Conservation (phyloP, 2,329 filamentous ascomycete genomes). For the Elsinoe batatas region DNA sequence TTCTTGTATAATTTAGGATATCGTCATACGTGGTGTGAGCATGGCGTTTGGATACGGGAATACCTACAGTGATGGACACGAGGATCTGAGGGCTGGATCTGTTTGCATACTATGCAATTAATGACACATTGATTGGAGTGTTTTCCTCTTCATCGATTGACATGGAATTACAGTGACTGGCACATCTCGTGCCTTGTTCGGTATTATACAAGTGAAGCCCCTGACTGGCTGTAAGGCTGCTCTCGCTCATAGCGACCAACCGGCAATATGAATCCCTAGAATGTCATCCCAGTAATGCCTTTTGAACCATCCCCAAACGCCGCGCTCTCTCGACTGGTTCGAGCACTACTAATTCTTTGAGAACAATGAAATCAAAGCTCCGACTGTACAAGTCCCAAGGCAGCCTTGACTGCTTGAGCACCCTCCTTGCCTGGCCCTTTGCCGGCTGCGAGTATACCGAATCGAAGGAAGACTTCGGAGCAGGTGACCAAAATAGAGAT, state of each 20-base stretch:
- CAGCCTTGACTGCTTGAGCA: not conserved
- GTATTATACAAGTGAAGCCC: too few species aligned
- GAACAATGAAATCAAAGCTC: not conserved
- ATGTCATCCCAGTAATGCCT: not conserved
- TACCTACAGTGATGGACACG: not conserved
- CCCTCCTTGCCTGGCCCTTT: conserved; percentile 10
- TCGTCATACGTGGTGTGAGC: not conserved
- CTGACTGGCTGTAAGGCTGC: too few species aligned
- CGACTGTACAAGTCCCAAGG: not conserved
- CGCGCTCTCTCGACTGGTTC: conserved; percentile 10
- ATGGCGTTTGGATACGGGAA: conserved; percentile 4
- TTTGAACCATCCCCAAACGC: not conserved
- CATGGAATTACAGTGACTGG: not conserved
- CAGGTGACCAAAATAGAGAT: conserved; percentile 86
- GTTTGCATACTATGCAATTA: not conserved
- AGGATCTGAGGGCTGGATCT: not conserved
- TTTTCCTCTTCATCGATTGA: too few species aligned
- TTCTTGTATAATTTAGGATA: conserved; percentile 1
- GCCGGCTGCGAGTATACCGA: conserved; percentile 52
- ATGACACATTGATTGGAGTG: not conserved
- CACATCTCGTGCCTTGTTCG: not conserved
- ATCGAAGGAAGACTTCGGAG: conserved; percentile 78
- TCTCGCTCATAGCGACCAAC: too few species aligned
- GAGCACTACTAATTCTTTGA: not conserved
- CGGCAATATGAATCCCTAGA: too few species aligned